phyloP scores from a whole-genome alignment of 1,139 yeast genomes.

The Keqinozyma sinolaborantium region DNA sequence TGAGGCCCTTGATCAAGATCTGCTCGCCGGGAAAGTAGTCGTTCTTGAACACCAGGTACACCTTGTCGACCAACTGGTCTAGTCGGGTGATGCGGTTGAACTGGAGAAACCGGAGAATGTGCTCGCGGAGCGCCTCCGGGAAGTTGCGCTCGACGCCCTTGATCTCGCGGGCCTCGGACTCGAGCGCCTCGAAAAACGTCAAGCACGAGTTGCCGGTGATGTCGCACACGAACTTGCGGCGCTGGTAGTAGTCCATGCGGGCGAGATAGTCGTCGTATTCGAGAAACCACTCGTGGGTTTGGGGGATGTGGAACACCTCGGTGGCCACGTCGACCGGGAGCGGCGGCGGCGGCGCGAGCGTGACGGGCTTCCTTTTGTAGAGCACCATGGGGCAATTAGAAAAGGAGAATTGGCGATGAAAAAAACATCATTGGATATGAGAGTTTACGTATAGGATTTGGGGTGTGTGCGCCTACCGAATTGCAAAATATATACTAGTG shows the following conservation, averaged over 20 bases:
- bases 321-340: slow-evolving; percentile 51
- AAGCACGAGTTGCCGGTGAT: slow-evolving; percentile 91
- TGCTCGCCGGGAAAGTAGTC: slow-evolving; percentile 93
- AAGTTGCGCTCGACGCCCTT: slow-evolving; percentile 73
- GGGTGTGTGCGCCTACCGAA: background rate
- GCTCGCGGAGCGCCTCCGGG: slow-evolving; percentile 91
- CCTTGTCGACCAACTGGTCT: slow-evolving; percentile 84
- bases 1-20: slow-evolving; percentile 56
- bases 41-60: slow-evolving; percentile 67
- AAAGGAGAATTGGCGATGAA: background rate
- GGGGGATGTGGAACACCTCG: slow-evolving; percentile 74
- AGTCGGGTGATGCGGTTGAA: slow-evolving; percentile 81
- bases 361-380: slow-evolving; percentile 69
- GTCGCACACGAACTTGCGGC: slow-evolving; percentile 87
- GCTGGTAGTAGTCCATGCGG: slow-evolving; percentile 67
- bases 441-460: background rate
- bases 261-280: slow-evolving; percentile 71
- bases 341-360: slow-evolving; percentile 51
- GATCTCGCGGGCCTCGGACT: slow-evolving; percentile 68
- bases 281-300: slow-evolving; percentile 84
- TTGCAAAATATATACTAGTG: slow-evolving; percentile 19
- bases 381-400: slow-evolving; percentile 47
- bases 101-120: slow-evolving; percentile 79
- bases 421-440: background rate
- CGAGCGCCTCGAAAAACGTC: slow-evolving; percentile 84